Percentiles rank a stretch among this genome's conserved stretches.
phyloP scores from a whole-genome alignment of 108 stramenopile genomes.

The Skeletonema marinoi region DNA sequence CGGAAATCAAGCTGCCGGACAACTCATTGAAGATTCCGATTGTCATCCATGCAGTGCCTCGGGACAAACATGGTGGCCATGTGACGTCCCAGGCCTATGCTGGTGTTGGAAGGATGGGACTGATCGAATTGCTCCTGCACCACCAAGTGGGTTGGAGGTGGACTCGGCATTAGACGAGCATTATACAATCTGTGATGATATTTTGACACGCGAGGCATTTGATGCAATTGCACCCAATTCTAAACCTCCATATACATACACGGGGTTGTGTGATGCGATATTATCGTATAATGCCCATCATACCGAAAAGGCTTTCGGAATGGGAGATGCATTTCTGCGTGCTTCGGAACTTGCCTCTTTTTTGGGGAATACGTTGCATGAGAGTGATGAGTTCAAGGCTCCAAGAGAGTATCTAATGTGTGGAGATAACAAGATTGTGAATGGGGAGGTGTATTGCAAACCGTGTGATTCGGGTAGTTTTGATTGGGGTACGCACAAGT shows the following conservation, averaged over 20 bases:
- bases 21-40: constrained; percentile 24
- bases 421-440: constrained; percentile 11
- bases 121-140: constrained; percentile 30
- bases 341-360: constrained; percentile 29
- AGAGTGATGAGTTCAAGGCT: constrained; percentile 28
- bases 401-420: constrained; percentile 36
- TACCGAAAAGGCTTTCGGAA: constrained; percentile 36
- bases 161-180: background rate
- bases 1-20: constrained; percentile 23
- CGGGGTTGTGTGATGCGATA: constrained; percentile 34
- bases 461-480: constrained; percentile 29
- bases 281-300: constrained; percentile 30
- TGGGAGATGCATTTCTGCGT: constrained; percentile 23
- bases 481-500: constrained; percentile 27
- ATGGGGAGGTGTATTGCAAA: constrained; percentile 30
- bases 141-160: constrained; percentile 10
- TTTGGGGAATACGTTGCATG: constrained; percentile 33
- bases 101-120: constrained; percentile 40
- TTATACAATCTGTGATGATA: constrained; percentile 31
- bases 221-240: constrained; percentile 17
- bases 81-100: constrained; percentile 22
- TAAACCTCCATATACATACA: constrained; percentile 17
- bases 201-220: constrained; percentile 14
- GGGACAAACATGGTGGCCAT: constrained; percentile 36
- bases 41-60: constrained; percentile 10